A percentile compares a stretch with the other conserved stretches of the same genome.
These are phyloP conservation scores for Aspergillus pseudoterreus DNA, from an alignment of 2,329 filamentous ascomycete genomes.

Conservation along the genomic window DNA sequence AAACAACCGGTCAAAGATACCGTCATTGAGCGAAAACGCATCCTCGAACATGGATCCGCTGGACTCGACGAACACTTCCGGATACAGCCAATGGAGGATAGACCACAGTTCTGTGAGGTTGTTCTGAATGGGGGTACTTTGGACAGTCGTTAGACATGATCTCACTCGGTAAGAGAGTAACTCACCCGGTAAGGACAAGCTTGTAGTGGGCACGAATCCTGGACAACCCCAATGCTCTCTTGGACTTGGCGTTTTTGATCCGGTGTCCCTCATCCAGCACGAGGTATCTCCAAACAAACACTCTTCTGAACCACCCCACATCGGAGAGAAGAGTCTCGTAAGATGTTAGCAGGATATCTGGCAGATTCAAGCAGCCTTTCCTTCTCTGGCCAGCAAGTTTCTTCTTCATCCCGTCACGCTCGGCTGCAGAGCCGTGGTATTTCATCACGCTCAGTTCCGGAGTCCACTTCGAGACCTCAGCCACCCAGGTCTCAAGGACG, in stretches of 20 bases:
- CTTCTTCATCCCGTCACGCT: slow-evolving; percentile 31
- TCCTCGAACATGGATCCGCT: slow-evolving; percentile 51
- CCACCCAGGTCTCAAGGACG: slow-evolving; percentile 49
- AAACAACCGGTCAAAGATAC: slow-evolving; percentile 51
- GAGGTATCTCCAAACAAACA: slow-evolving; percentile 52
- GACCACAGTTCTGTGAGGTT: slow-evolving; percentile 58
- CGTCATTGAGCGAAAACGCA: slow-evolving; percentile 55
- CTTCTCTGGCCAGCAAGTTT: slow-evolving; percentile 8
- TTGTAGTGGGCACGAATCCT: slow-evolving; percentile 47
- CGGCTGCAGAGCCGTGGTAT: slow-evolving; percentile 45
- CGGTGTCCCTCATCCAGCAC: slow-evolving; percentile 54
- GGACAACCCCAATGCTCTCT: slow-evolving; percentile 42
- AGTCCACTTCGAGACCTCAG: slow-evolving; percentile 48
- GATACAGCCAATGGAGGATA: slow-evolving; percentile 55
- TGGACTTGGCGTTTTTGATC: slow-evolving; percentile 48
- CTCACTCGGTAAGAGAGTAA: background rate
- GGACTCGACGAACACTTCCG: slow-evolving; percentile 53
- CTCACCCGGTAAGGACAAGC: slow-evolving; percentile 47
- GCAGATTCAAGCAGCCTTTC: background rate
- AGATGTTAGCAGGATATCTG: slow-evolving; percentile 44
- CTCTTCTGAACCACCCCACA: slow-evolving; percentile 47
- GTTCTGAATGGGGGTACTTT: slow-evolving; percentile 55
- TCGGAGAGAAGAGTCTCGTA: slow-evolving; percentile 49
- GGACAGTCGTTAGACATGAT: background rate
- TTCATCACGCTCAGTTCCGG: slow-evolving; percentile 41